Evolutionary conservation across 1,139 yeast species (phyloP).

Genomic region (Geotrichum australiense): DNA sequence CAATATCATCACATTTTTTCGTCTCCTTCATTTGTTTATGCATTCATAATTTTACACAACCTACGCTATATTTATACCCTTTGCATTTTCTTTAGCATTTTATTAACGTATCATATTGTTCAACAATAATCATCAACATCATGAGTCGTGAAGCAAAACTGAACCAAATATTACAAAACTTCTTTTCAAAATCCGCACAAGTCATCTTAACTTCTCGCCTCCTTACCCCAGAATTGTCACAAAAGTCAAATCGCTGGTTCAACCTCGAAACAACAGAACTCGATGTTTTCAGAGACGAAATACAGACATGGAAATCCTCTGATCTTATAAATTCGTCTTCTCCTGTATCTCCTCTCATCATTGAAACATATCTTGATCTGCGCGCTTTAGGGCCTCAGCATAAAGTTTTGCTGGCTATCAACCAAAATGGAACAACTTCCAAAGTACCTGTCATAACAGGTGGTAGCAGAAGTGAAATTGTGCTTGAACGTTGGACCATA

Average conservation of each 20-base stretch:
- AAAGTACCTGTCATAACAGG: conserved; percentile 41
- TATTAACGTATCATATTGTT: not conserved
- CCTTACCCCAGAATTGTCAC: not conserved
- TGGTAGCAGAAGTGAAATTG: conserved; percentile 66
- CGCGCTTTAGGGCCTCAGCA: conserved; percentile 54
- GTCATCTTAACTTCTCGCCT: conserved; percentile 4
- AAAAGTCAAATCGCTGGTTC: conserved; percentile 43
- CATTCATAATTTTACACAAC: no score
- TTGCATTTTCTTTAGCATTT: not conserved
- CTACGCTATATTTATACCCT: no score
- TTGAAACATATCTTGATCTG: conserved; percentile 77
- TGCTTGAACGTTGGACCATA: conserved; percentile 85
- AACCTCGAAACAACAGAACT: conserved; percentile 50
- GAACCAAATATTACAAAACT: conserved; percentile 3
- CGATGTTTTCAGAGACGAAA: conserved; percentile 47
- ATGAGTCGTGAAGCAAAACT: conserved; percentile 4
- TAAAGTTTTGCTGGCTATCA: conserved; percentile 35
- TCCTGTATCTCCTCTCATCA: conserved; percentile 77
- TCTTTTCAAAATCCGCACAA: conserved; percentile 7
- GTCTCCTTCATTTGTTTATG: no score
- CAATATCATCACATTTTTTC: no score
- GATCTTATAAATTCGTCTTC: conserved; percentile 40
- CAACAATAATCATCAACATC: no score
- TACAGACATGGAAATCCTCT: conserved; percentile 51
- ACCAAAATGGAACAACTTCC: conserved; percentile 40